Evolutionary conservation across 495 filamentous ascomycete species (phyloP), one percentile per base, ranked within the genome.

Genomic region (Wilcoxina mikolae): DNA sequence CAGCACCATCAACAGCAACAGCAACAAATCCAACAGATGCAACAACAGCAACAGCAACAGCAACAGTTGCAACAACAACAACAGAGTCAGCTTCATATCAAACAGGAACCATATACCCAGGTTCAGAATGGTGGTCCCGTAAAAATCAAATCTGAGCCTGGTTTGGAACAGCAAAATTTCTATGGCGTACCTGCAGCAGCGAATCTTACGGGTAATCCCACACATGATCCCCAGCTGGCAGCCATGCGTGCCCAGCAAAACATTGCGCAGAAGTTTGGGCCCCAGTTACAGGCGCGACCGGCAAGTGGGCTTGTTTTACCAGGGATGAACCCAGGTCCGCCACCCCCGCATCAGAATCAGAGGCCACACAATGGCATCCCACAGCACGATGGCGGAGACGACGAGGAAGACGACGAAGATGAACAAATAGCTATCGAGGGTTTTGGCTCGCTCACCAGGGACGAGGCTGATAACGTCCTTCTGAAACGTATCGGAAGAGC

Each of bases 71-170:
- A 47, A 12, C 54, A 48, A 24, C 59, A 61, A 54, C 70, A 45
- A 65, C 57, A 56, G 41, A 17, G 55, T 27, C 67, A 33, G 43
- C 35, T 41, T 33, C 38, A 54, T 28, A 60, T 66, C 56, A 67
- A 62, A 44, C 65, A 64, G 60, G 64, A 65, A 51, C 65, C 50
- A 24, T 49, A 51, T 66, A 71, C 52, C 23, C 62, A 65, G 20
- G 60, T 63, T 24, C 64, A 62, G 43, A 53, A 68, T 48, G 70
- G 70, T 53, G 73, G 72, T n/a, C n/a, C n/a, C 46, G 56, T 72
- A 35, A 74, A 73, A 22, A 80, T 94, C 68, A 95, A 95, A 70
- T 70, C 74, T 1, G 89, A 94, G 62, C 80, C 83, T 17, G 79
- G 76, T n/a, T 55, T 73, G 15, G 75, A 76, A 42, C 73, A 70